A percentile compares a stretch with the other conserved stretches of the same genome.
phyloP scores from a whole-genome alignment of 805 yeast genomes.

The Kuraishia piskuri region DNA sequence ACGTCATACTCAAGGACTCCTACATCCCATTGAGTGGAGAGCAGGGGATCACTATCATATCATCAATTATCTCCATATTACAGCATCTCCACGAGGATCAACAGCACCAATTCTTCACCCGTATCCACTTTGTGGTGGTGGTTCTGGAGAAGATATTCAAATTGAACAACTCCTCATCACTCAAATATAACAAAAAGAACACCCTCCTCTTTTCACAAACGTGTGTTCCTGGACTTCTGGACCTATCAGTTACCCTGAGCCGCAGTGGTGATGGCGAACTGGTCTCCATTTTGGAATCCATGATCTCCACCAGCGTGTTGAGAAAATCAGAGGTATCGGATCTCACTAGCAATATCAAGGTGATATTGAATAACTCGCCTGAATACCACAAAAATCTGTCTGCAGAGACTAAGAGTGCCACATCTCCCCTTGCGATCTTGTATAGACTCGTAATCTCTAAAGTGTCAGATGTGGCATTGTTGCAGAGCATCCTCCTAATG shows the following conservation, averaged over 20 bases:
- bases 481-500: slow-evolving; percentile 41
- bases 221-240: slow-evolving; percentile 15
- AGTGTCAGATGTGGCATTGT: slow-evolving; percentile 22
- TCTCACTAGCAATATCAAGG: slow-evolving; percentile 22
- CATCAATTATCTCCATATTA: slow-evolving; percentile 3
- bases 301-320: slow-evolving; percentile 20
- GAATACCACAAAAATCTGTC: neutral
- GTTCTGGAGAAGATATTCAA: slow-evolving; percentile 11
- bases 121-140: neutral
- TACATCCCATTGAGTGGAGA: slow-evolving; percentile 15
- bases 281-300: slow-evolving; percentile 4
- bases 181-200: slow-evolving; percentile 17
- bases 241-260: slow-evolving; percentile 3
- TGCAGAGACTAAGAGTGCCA: slow-evolving; percentile 7
- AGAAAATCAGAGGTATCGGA: slow-evolving; percentile 13
- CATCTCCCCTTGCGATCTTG: slow-evolving; percentile 17
- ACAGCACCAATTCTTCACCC: slow-evolving; percentile 5
- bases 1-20: slow-evolving; percentile 9
- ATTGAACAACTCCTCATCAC: slow-evolving; percentile 14
- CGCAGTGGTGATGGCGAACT: neutral
- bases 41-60: slow-evolving; percentile 15
- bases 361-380: slow-evolving; percentile 18
- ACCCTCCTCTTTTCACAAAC: slow-evolving; percentile 15
- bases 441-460: slow-evolving; percentile 22
- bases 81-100: slow-evolving; percentile 1